phyloP scores from a whole-genome alignment of 2,329 filamentous ascomycete species.

The Curvularia lunata region DNA sequence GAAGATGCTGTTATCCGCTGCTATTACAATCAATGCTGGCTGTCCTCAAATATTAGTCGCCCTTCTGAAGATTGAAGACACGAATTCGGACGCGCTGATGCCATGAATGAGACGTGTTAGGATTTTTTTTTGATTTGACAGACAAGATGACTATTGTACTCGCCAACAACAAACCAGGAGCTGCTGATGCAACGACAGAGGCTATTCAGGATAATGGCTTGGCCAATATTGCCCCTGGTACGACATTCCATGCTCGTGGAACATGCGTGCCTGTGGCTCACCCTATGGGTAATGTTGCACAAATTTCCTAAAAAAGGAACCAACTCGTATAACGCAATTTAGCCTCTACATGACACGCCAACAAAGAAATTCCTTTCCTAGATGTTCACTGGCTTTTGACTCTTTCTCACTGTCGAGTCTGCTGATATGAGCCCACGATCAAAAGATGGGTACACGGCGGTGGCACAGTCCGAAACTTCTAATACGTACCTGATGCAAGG shows the following conservation, averaged over 20 bases:
- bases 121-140: not conserved
- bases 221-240: not conserved
- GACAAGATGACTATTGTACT: not conserved
- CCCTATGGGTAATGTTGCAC: conserved; percentile 20
- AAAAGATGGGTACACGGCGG: conserved; percentile 14
- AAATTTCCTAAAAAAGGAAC: conserved; percentile 7
- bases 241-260: conserved; percentile 14
- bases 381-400: not conserved
- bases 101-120: not conserved
- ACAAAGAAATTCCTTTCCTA: not conserved
- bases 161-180: not conserved
- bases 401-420: conserved; percentile 2
- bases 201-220: not conserved
- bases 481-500: conserved; percentile 25
- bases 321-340: conserved; percentile 4
- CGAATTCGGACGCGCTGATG: not conserved
- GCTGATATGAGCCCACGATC: conserved; percentile 10
- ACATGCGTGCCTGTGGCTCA: conserved; percentile 14
- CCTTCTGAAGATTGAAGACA: not conserved
- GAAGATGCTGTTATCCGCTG: not conserved
- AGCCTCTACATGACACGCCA: conserved; percentile 6
- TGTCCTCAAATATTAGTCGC: not conserved
- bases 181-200: not conserved
- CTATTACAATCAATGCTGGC: not conserved
- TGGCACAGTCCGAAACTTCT: conserved; percentile 9